Conservation (phyloP, 1,284 basidiomycete genomes). For the Entoloma clypeatum region DNA sequence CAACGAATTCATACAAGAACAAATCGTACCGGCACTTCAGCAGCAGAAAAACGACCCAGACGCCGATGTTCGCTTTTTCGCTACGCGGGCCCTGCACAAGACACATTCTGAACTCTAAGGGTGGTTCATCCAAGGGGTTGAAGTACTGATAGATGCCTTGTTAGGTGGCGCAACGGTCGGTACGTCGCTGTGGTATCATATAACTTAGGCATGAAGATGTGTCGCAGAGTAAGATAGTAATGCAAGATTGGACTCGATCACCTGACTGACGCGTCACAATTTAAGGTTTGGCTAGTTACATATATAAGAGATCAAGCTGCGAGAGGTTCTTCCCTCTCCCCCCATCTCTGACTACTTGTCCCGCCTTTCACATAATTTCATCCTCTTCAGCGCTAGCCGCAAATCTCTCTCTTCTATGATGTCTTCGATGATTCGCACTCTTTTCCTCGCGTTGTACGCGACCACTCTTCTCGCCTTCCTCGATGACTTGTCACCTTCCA, state of each 20-base stretch:
- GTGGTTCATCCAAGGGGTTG: too few species aligned
- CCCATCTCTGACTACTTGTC: conserved; percentile 14
- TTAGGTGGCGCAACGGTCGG: too few species aligned
- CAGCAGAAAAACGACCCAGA: conserved; percentile 89
- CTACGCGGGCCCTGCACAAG: conserved; percentile 68
- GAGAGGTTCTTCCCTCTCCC: conserved; percentile 7
- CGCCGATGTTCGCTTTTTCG: conserved; percentile 93
- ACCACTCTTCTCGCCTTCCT: conserved; percentile 36
- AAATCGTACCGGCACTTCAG: conserved; percentile 81
- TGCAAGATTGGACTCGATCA: too few species aligned
- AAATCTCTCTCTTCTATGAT: conserved; percentile 23
- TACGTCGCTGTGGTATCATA: too few species aligned
- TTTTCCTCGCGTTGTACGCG: conserved; percentile 38
- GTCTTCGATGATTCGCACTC: conserved; percentile 35
- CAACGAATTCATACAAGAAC: conserved; percentile 24
- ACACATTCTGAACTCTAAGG: conserved; percentile 23
- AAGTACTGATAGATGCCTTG: too few species aligned
- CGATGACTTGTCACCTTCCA: conserved; percentile 23
- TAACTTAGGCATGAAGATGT: too few species aligned
- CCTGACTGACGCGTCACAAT: too few species aligned
- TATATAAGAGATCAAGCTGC: conserved; percentile 15
- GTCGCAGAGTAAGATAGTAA: too few species aligned
- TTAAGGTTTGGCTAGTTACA: conserved; percentile 17
- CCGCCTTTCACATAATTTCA: conserved; percentile 12
- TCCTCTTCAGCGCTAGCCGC: conserved; percentile 28